Evolutionary conservation across 2,329 filamentous ascomycete genomes (phyloP).

Genomic region (Cylindrodendrum hubeiense): DNA sequence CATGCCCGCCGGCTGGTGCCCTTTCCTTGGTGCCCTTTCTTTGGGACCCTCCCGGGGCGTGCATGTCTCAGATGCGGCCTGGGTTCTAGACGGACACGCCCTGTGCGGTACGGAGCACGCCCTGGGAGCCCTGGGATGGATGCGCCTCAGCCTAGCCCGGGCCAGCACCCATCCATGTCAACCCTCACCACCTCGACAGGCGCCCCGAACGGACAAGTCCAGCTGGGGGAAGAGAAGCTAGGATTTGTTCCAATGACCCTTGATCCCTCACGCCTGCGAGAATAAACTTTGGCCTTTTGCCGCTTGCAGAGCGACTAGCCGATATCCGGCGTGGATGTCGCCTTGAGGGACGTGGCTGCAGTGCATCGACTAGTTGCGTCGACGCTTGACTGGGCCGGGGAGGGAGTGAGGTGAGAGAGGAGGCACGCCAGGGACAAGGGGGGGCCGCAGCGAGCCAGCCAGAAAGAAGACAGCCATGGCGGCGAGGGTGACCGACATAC

Average conservation of each 20-base stretch:
- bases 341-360: conserved; percentile 16
- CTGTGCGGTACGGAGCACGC: neutral
- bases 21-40: neutral
- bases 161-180: neutral
- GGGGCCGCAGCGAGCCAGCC: neutral
- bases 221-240: neutral
- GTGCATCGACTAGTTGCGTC: neutral
- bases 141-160: neutral
- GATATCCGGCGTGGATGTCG: conserved; percentile 38
- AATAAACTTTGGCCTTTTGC: conserved; percentile 42
- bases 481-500: neutral
- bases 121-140: neutral
- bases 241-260: conserved; percentile 1
- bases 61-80: conserved; percentile 10
- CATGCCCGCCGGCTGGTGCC: conserved; percentile 6
- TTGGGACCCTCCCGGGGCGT: neutral
- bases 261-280: conserved; percentile 20
- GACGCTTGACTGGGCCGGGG: neutral
- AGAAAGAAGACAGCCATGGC: neutral
- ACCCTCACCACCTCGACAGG: neutral
- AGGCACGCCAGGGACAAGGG: neutral
- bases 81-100: neutral
- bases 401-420: neutral
- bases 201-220: neutral
- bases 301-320: conserved; percentile 36